Conservation (phyloP, 805 yeast species). For the Starmerella etchellsii region DNA sequence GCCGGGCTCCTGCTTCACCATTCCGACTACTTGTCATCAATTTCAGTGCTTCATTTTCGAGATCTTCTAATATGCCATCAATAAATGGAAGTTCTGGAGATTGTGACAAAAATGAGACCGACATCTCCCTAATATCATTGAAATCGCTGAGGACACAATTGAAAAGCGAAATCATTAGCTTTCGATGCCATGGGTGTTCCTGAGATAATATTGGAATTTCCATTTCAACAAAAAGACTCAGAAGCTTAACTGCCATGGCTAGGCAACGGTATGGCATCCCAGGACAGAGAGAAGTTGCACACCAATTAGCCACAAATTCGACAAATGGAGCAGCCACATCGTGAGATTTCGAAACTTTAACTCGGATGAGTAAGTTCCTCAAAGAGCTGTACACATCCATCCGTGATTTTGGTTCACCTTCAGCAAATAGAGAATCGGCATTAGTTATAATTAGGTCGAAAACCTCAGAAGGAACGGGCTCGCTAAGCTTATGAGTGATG, state of each 20-base stretch:
- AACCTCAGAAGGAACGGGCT: slow-evolving; percentile 37
- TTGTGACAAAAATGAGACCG: slow-evolving; percentile 37
- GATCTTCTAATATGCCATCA: not conserved
- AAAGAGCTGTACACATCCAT: slow-evolving; percentile 51
- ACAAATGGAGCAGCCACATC: slow-evolving; percentile 32
- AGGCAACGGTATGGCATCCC: slow-evolving; percentile 45
- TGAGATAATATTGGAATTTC: not conserved
- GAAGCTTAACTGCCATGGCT: slow-evolving; percentile 38
- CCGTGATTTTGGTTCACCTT: slow-evolving; percentile 54
- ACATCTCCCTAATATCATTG: slow-evolving; percentile 55
- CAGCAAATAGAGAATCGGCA: slow-evolving; percentile 44
- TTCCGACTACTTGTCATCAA: slow-evolving; percentile 7
- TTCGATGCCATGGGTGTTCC: not conserved
- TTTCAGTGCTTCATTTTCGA: slow-evolving; percentile 4
- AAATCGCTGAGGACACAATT: slow-evolving; percentile 58
- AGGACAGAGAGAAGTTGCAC: slow-evolving; percentile 36
- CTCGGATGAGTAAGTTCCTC: slow-evolving; percentile 47
- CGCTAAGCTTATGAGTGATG: slow-evolving; percentile 48
- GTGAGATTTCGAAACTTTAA: slow-evolving; percentile 21
- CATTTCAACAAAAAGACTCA: slow-evolving; percentile 34
- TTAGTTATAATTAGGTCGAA: slow-evolving; percentile 35
- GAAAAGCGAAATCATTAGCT: slow-evolving; percentile 38
- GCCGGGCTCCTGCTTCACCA: slow-evolving; percentile 17
- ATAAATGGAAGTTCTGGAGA: slow-evolving; percentile 27
- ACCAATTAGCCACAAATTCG: slow-evolving; percentile 28